These are phyloP conservation scores for Larix kaempferi DNA, from an alignment of 75 land plant species.

Conservation along the genomic window DNA sequence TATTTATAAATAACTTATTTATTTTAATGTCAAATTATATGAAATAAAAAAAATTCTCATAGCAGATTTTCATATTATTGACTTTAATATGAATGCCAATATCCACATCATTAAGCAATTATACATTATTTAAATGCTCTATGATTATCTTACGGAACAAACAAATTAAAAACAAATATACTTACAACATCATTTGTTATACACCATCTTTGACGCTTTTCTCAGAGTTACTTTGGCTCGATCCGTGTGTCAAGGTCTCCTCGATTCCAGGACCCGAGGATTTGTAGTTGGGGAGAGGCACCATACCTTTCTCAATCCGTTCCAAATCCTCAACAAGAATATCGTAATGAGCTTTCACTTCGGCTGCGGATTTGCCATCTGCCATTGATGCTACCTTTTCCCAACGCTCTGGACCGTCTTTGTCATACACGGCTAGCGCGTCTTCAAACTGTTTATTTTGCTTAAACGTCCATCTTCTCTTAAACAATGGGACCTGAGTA, in stretches of 20 bases:
- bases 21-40: no score
- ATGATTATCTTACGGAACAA: no score
- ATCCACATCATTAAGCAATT: no score
- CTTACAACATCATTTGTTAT: no score
- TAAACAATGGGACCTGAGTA: no score
- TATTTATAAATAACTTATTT: no score
- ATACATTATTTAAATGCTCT: no score
- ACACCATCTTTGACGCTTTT: background rate
- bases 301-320: slow-evolving; percentile 54
- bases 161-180: no score
- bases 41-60: no score
- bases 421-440: slow-evolving; percentile 52
- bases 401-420: slow-evolving; percentile 69
- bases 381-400: slow-evolving; percentile 62
- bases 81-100: no score
- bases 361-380: slow-evolving; percentile 61
- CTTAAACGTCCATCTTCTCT: slow-evolving; percentile 40
- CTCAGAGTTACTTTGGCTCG: background rate
- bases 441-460: slow-evolving; percentile 69
- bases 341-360: slow-evolving; percentile 71
- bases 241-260: background rate
- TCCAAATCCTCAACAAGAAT: slow-evolving; percentile 49
- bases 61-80: no score
- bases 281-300: slow-evolving; percentile 57
- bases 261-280: no score